Conservation (phyloP, 2,329 filamentous ascomycete species). For the Clonostachys sp. region DNA sequence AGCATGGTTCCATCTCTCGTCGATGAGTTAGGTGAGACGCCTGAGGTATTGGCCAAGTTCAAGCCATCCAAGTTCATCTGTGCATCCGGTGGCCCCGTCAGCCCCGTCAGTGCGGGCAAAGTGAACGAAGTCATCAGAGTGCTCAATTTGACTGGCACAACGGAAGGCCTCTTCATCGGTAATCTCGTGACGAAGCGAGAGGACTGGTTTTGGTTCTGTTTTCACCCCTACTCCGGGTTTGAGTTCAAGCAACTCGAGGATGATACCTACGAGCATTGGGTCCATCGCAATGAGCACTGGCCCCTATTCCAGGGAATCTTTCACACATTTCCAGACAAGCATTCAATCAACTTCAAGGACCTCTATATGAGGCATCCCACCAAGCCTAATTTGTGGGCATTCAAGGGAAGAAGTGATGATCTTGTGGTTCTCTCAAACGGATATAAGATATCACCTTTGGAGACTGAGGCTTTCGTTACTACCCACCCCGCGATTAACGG, state of each 20-base stretch:
- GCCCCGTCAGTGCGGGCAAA: slow-evolving; percentile 14
- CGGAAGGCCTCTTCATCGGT: slow-evolving; percentile 25
- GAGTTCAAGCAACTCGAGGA: slow-evolving; percentile 22
- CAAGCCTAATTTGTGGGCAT: slow-evolving; percentile 22
- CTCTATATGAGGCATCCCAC: slow-evolving; percentile 30
- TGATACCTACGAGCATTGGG: slow-evolving; percentile 23
- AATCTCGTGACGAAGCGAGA: slow-evolving; percentile 16
- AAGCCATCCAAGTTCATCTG: slow-evolving; percentile 24
- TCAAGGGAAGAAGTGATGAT: slow-evolving; percentile 29
- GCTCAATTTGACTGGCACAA: slow-evolving; percentile 24
- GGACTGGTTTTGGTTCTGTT: slow-evolving; percentile 23
- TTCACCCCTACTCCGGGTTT: slow-evolving; percentile 25
- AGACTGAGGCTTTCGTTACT: slow-evolving; percentile 23
- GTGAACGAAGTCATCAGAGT: slow-evolving; percentile 23
- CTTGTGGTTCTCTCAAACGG: slow-evolving; percentile 33
- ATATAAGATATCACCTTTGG: slow-evolving; percentile 33
- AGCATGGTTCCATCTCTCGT: slow-evolving; percentile 27
- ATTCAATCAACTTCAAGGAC: slow-evolving; percentile 38
- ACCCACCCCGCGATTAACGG: slow-evolving; percentile 18
- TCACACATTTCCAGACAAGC: slow-evolving; percentile 28
- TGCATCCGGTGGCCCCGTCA: slow-evolving; percentile 25
- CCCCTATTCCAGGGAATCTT: slow-evolving; percentile 29
- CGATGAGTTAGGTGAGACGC: slow-evolving; percentile 23
- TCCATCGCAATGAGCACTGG: slow-evolving; percentile 12
- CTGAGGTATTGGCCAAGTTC: slow-evolving; percentile 20